Conservation (phyloP, 1,284 basidiomycete species). For the Bondarzewia mesenterica region DNA sequence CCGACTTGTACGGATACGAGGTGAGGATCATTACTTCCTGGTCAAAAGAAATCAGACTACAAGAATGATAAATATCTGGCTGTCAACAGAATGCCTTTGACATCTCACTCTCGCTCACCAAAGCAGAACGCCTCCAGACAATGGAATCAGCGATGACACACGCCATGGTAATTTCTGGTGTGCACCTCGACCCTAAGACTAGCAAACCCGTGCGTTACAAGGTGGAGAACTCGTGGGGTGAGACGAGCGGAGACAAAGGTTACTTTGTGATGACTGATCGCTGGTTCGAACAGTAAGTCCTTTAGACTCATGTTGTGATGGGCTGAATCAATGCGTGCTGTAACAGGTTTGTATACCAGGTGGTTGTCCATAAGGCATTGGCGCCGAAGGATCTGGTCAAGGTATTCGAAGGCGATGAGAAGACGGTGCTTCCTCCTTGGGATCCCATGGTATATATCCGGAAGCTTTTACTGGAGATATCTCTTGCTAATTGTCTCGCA, state of each 20-base stretch:
- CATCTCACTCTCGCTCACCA: constrained; percentile 53
- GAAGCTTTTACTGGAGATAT: background rate
- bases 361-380: constrained; percentile 76
- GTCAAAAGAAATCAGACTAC: no score
- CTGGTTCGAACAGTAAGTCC: constrained; percentile 85
- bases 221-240: constrained; percentile 95
- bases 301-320: background rate
- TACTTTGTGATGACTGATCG: constrained; percentile 88
- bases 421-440: constrained; percentile 72
- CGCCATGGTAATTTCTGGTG: constrained; percentile 89
- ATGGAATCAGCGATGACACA: constrained; percentile 88
- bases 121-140: constrained; percentile 78
- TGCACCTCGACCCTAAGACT: constrained; percentile 68
- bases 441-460: constrained; percentile 73
- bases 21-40: constrained; percentile 26
- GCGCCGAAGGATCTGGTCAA: constrained; percentile 75
- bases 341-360: constrained; percentile 74
- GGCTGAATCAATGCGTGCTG: no score
- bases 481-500: background rate
- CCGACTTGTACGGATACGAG: constrained; percentile 76
- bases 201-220: constrained; percentile 84
- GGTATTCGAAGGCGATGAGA: constrained; percentile 66
- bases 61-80: background rate
- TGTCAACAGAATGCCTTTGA: constrained; percentile 44
- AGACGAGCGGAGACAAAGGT: constrained; percentile 74